These are phyloP conservation scores for Sporopachydermia quercuum DNA, from an alignment of 805 yeast species.

Conservation along the genomic window DNA sequence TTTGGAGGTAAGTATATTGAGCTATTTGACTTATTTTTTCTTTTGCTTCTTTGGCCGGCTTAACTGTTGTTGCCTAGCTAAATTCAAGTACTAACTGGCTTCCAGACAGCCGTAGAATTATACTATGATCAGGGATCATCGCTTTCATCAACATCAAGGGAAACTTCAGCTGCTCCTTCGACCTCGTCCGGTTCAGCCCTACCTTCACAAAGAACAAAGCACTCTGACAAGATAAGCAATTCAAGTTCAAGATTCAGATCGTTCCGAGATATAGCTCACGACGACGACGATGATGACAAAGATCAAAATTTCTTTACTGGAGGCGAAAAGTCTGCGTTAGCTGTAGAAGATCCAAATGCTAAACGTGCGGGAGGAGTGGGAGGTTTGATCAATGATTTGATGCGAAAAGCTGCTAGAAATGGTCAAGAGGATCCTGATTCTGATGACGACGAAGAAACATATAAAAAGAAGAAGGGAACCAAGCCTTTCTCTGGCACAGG, in stretches of 20 bases:
- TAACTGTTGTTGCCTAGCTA: conserved; percentile 3
- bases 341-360: conserved; percentile 55
- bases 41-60: background rate
- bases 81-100: background rate
- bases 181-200: conserved; percentile 8
- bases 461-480: conserved; percentile 11
- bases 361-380: conserved; percentile 14
- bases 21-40: conserved; percentile 1
- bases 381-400: conserved; percentile 24
- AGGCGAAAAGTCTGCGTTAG: conserved; percentile 60
- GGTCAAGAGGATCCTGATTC: conserved; percentile 12
- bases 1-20: conserved; percentile 11
- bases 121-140: conserved; percentile 5
- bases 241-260: conserved; percentile 15
- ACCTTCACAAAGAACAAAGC: conserved; percentile 18
- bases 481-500: conserved; percentile 34
- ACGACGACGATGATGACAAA: conserved; percentile 20
- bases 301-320: conserved; percentile 34
- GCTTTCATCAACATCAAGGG: conserved; percentile 4
- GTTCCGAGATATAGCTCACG: conserved; percentile 20
- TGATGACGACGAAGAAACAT: conserved; percentile 7
- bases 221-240: too few species aligned
- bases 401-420: conserved; percentile 33
- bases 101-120: conserved; percentile 6
- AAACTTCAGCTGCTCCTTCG: conserved; percentile 1